phyloP scores from a whole-genome alignment of 2,329 filamentous ascomycete species.

The Fusarium liriodendri region DNA sequence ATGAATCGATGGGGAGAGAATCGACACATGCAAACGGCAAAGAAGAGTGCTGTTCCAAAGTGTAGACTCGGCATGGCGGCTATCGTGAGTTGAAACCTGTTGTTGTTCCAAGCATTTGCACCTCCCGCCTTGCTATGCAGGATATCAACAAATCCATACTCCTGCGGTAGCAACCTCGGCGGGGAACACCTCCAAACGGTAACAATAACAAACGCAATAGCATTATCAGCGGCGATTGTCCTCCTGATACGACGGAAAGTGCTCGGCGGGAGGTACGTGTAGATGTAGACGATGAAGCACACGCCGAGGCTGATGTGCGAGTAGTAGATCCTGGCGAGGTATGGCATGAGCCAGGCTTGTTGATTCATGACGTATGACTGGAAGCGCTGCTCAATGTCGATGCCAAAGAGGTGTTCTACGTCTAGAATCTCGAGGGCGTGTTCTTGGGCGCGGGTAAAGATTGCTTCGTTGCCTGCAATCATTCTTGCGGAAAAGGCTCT shows the following conservation, averaged over 20 bases:
- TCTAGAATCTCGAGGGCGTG: conserved; percentile 56
- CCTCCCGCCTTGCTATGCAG: conserved; percentile 49
- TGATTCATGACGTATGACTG: conserved; percentile 54
- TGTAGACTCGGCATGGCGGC: conserved; percentile 62
- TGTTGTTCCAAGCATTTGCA: conserved; percentile 55
- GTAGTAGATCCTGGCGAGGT: conserved; percentile 57
- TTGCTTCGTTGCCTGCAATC: conserved; percentile 52
- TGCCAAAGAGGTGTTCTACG: conserved; percentile 50
- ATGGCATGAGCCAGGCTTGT: conserved; percentile 50
- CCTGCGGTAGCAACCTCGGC: conserved; percentile 57
- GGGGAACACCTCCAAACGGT: conserved; percentile 61
- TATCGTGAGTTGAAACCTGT: conserved; percentile 59
- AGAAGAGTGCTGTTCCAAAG: conserved; percentile 55
- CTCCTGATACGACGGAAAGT: conserved; percentile 57
- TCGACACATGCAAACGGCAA: conserved; percentile 48
- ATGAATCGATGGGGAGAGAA: conserved; percentile 55
- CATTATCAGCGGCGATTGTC: conserved; percentile 60
- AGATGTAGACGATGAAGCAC: conserved; percentile 59
- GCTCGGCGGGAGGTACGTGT: conserved; percentile 55
- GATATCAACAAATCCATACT: conserved; percentile 61
- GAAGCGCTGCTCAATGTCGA: conserved; percentile 54
- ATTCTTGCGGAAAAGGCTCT: conserved; percentile 55
- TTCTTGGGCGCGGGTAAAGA: conserved; percentile 51
- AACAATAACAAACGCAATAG: conserved; percentile 60
- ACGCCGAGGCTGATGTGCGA: conserved; percentile 59